Evolutionary conservation across 163 green algal species (phyloP).

Genomic region (Chlorella variabilis): DNA sequence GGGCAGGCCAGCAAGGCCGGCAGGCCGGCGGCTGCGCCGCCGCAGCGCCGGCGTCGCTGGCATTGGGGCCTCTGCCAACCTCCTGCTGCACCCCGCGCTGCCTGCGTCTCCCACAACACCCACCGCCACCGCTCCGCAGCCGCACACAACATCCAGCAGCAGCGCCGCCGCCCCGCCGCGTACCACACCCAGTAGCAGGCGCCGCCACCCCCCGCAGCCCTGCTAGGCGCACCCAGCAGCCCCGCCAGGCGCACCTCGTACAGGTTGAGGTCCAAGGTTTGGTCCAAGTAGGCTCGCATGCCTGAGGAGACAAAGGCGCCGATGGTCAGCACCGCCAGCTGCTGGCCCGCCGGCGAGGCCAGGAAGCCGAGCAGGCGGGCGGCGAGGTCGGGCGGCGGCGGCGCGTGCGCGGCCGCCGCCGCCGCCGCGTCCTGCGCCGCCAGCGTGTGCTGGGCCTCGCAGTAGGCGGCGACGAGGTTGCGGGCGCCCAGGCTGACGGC

Average conservation of each 20-base stretch:
- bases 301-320: conserved; percentile 32
- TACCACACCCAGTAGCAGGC: no score
- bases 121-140: no score
- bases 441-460: conserved; percentile 23
- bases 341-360: conserved; percentile 17
- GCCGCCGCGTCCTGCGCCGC: not conserved
- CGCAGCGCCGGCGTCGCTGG: no score
- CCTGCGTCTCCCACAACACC: no score
- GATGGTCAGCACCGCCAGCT: conserved; percentile 33
- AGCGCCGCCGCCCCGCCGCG: no score
- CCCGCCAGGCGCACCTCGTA: conserved; percentile 47
- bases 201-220: no score
- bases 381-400: conserved; percentile 6
- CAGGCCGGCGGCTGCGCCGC: not conserved
- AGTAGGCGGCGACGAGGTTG: conserved; percentile 42
- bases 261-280: conserved; percentile 47
- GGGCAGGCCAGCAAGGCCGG: not conserved
- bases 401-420: not conserved
- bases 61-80: no score
- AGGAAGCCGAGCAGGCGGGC: conserved; percentile 44
- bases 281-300: conserved; percentile 50
- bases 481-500: conserved; percentile 73
- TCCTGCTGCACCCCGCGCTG: no score
- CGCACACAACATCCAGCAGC: no score
- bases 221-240: no score